Evolutionary conservation across 148 eudicot species (phyloP), one percentile per base, ranked within the genome.

Genomic region (Camellia japonica): DNA sequence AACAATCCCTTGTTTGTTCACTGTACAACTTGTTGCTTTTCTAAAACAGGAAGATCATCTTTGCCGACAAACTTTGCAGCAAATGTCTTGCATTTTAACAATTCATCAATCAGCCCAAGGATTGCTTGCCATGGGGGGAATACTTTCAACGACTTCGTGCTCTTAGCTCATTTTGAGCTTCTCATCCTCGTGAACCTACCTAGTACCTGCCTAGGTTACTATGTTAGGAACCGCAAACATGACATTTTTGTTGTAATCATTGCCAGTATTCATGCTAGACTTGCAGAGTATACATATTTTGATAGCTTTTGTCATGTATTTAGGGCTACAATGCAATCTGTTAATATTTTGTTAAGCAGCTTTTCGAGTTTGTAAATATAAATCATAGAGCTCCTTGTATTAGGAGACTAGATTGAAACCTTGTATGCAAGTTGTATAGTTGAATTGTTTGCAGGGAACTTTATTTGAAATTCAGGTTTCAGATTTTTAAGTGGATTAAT

Each of bases 1-100:
- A 30, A 30, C 30, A 30, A 30, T 0, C 12, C 10, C 10, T 9
- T 6, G 0, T 15, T 60, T 18, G 63, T 15, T 60, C 63, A 15
- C 19, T 16, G 6, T n/a, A 60, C 9, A 15, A n/a, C 19, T 19
- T 64, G 41, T 13, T 64, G 5, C 11, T 64, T 13, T 64, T 64
- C 61, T 30, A 23, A 72, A 81, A 82, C 86, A 93, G 98, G 98
- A 97, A 9, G 98, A 95, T 84, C 90, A 93, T 76, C 89, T 95
- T n/a, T 88, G 97, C 14, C 89, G 92, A 87, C 93, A 88, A 75
- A 88, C 91, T 2, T 66, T 95, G 80, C 89, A 85, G 47, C 87
- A 88, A 64, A 88, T 95, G 94, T 81, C 89, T 30, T 81, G 85
- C 51, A 84, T 95, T 76, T 83, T 95, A 13, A 87, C 90, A 1